Conservation (phyloP, 441 rosid species). For the Adansonia rubrostipa region DNA sequence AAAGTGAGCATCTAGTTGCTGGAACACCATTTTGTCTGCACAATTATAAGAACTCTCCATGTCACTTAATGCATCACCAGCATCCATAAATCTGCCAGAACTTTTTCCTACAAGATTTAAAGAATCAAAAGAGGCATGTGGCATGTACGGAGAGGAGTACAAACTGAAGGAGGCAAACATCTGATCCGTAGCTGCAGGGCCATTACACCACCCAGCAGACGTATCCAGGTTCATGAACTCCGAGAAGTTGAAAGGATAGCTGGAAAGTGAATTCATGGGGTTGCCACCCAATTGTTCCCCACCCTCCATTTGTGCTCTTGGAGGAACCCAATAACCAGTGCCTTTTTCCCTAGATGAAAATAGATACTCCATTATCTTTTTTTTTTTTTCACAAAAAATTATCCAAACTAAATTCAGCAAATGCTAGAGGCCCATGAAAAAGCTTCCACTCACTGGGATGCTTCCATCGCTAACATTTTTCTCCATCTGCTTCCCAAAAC, state of each 20-base stretch:
- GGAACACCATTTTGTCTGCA: slow-evolving; percentile 49
- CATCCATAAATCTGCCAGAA: slow-evolving; percentile 37
- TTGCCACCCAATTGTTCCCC: slow-evolving; percentile 33
- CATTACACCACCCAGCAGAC: slow-evolving; percentile 68
- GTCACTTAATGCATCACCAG: slow-evolving; percentile 34
- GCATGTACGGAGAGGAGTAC: slow-evolving; percentile 40
- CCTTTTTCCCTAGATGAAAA: slow-evolving; percentile 61
- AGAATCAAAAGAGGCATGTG: slow-evolving; percentile 46
- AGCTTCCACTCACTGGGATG: neutral
- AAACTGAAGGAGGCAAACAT: slow-evolving; percentile 51
- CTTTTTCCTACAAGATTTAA: slow-evolving; percentile 39
- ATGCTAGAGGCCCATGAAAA: slow-evolving; percentile 30
- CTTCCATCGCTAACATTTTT: slow-evolving; percentile 23
- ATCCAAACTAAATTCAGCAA: slow-evolving; percentile 20
- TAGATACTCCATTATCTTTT: slow-evolving; percentile 54
- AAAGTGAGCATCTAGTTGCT: slow-evolving; percentile 41
- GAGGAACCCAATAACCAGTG: slow-evolving; percentile 45
- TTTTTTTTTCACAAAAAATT: slow-evolving; percentile 23
- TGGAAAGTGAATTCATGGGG: slow-evolving; percentile 43
- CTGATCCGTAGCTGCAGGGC: slow-evolving; percentile 54
- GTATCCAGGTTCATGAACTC: slow-evolving; percentile 71
- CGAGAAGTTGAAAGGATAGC: slow-evolving; percentile 53
- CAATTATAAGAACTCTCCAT: slow-evolving; percentile 43
- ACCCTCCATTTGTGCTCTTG: slow-evolving; percentile 51
- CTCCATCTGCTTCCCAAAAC: slow-evolving; percentile 14